Conservation (phyloP, 495 filamentous ascomycete genomes). For the Penicillium coffeae region DNA sequence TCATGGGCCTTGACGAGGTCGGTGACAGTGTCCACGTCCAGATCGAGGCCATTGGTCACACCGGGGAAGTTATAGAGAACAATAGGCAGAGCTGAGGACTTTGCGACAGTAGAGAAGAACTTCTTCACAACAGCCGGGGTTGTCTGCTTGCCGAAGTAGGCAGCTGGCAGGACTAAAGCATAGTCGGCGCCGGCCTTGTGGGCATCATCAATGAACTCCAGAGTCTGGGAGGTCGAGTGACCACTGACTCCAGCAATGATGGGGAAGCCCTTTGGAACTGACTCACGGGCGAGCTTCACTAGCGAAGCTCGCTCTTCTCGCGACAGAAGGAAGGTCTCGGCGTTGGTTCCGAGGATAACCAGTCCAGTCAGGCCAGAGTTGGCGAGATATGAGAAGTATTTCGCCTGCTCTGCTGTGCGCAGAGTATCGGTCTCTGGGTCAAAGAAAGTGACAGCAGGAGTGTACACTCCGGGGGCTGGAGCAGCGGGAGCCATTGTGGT, state of each 20-base stretch:
- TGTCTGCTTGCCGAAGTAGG: slow-evolving; percentile 61
- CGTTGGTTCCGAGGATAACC: slow-evolving; percentile 61
- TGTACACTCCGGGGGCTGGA: slow-evolving; percentile 13
- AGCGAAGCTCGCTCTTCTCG: slow-evolving; percentile 54
- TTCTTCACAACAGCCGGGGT: slow-evolving; percentile 52
- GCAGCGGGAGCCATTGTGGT: neutral
- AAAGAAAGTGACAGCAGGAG: slow-evolving; percentile 44
- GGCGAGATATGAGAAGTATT: slow-evolving; percentile 57
- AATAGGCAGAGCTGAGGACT: slow-evolving; percentile 49
- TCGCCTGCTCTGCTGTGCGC: slow-evolving; percentile 42
- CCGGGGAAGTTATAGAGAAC: slow-evolving; percentile 71
- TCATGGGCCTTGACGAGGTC: slow-evolving; percentile 45
- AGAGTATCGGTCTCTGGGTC: slow-evolving; percentile 49
- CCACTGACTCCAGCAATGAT: slow-evolving; percentile 62
- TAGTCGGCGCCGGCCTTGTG: slow-evolving; percentile 55
- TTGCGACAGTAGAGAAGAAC: slow-evolving; percentile 60
- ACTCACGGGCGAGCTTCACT: slow-evolving; percentile 49
- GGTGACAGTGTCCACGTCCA: slow-evolving; percentile 59
- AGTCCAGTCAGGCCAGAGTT: slow-evolving; percentile 50
- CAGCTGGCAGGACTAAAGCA: slow-evolving; percentile 57
- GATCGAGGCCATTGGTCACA: slow-evolving; percentile 67
- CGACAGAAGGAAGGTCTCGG: slow-evolving; percentile 61
- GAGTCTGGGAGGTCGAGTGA: slow-evolving; percentile 61
- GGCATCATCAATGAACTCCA: slow-evolving; percentile 57
- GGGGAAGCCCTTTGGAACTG: slow-evolving; percentile 48